Conservation (phyloP, 2,329 filamentous ascomycete genomes). For the Fusarium sp. region DNA sequence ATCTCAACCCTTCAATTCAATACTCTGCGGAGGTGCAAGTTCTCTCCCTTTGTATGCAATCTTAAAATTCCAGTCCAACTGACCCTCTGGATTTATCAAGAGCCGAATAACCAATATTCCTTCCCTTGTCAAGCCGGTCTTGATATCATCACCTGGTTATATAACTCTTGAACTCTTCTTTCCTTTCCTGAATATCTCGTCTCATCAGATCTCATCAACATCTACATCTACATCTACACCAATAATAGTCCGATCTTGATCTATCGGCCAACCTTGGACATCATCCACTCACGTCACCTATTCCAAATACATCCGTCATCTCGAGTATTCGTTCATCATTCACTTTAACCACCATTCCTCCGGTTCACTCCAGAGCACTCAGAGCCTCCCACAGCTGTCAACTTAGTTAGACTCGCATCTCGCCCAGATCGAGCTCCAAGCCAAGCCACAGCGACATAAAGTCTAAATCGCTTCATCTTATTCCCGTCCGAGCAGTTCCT, state of each 20-base stretch:
- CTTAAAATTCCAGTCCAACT: slow-evolving; percentile 35
- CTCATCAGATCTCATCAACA: background rate
- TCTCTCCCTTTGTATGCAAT: slow-evolving; percentile 41
- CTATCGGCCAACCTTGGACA: background rate
- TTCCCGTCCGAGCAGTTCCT: slow-evolving; percentile 11
- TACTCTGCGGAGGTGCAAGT: slow-evolving; percentile 34
- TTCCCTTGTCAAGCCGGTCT: slow-evolving; percentile 42
- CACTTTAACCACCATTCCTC: slow-evolving; percentile 37
- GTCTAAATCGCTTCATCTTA: slow-evolving; percentile 15
- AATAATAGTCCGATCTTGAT: background rate
- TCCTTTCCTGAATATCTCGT: background rate
- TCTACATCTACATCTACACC: slow-evolving; percentile 6
- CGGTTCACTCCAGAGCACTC: slow-evolving; percentile 4
- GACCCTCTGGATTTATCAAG: slow-evolving; percentile 26
- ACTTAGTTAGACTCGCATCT: slow-evolving; percentile 1
- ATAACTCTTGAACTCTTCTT: slow-evolving; percentile 23
- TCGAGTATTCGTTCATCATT: background rate
- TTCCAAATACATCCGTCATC: background rate
- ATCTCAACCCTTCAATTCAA: slow-evolving; percentile 21
- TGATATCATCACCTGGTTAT: slow-evolving; percentile 29
- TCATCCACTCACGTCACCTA: slow-evolving; percentile 15
- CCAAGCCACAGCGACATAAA: slow-evolving; percentile 15
- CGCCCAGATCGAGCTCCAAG: slow-evolving; percentile 15
- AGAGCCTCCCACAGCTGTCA: slow-evolving; percentile 21
- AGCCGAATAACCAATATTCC: slow-evolving; percentile 30